phyloP scores from a whole-genome alignment of 2,329 filamentous ascomycete genomes.

The Corynespora cassiicola region DNA sequence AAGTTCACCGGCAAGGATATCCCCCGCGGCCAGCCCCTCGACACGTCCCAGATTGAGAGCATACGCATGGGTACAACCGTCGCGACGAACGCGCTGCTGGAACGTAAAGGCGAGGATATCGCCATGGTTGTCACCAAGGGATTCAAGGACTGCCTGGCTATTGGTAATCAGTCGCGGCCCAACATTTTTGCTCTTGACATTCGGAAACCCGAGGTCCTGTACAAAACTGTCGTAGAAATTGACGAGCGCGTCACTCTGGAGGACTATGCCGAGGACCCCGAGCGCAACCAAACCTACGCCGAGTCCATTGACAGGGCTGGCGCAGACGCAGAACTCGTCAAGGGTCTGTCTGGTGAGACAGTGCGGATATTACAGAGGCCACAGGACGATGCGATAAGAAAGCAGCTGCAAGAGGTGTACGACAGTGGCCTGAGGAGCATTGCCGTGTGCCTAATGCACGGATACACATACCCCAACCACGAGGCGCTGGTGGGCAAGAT shows the following conservation, averaged over 20 bases:
- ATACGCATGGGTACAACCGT: conserved; percentile 97
- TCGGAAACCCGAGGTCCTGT: conserved; percentile 83
- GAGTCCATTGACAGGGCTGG: conserved; percentile 56
- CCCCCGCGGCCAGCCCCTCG: conserved; percentile 77
- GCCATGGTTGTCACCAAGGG: conserved; percentile 87
- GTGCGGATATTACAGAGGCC: conserved; percentile 73
- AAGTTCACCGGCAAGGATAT: conserved; percentile 78
- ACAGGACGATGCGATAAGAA: conserved; percentile 61
- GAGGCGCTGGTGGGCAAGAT: conserved; percentile 79
- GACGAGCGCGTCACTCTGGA: conserved; percentile 91
- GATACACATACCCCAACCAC: conserved; percentile 88
- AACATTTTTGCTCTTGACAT: conserved; percentile 93
- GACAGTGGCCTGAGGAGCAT: conserved; percentile 78
- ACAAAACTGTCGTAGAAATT: conserved; percentile 84
- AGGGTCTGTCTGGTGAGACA: conserved; percentile 75
- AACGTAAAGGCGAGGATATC: conserved; percentile 88
- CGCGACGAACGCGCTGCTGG: conserved; percentile 88
- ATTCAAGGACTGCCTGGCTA: conserved; percentile 85
- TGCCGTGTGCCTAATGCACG: conserved; percentile 90
- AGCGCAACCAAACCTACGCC: conserved; percentile 64
- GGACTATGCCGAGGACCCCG: conserved; percentile 88
- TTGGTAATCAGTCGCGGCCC: conserved; percentile 89
- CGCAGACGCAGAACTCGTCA: conserved; percentile 64
- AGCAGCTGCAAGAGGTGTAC: conserved; percentile 71
- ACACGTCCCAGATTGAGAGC: conserved; percentile 83